Evolutionary conservation across 768 basidiomycete genomes (phyloP).

Genomic region (Mycena olivaceomarginata): DNA sequence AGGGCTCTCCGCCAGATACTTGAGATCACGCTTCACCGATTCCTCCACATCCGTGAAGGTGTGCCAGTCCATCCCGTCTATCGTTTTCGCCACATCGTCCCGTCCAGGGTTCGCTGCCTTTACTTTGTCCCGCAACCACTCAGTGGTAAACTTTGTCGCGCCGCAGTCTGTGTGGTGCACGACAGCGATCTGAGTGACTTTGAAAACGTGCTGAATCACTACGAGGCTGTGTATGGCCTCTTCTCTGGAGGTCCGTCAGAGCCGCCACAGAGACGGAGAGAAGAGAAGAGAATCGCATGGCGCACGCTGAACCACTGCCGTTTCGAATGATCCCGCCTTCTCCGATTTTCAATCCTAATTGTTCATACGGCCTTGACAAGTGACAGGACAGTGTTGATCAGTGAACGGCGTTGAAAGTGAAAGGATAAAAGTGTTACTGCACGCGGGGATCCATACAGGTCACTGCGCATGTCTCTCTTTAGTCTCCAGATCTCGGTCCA

Average conservation of each 20-base stretch:
- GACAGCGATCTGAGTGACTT: slow-evolving; percentile 66
- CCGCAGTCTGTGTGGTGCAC: slow-evolving; percentile 76
- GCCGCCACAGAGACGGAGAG: neutral
- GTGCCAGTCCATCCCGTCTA: slow-evolving; percentile 65
- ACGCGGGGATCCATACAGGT: slow-evolving; percentile 76
- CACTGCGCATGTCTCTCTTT: slow-evolving; percentile 49
- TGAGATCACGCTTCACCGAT: slow-evolving; percentile 65
- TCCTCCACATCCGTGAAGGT: slow-evolving; percentile 62
- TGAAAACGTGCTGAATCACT: slow-evolving; percentile 72
- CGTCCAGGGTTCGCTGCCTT: slow-evolving; percentile 51
- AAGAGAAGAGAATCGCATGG: slow-evolving; percentile 21
- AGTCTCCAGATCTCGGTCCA: neutral
- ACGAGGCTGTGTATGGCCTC: slow-evolving; percentile 71
- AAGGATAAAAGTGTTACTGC: slow-evolving; percentile 54
- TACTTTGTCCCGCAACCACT: slow-evolving; percentile 59
- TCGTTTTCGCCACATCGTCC: slow-evolving; percentile 47
- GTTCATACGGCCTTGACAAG: slow-evolving; percentile 60
- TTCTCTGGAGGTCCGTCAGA: slow-evolving; percentile 50
- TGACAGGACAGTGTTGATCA: neutral
- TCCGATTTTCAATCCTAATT: slow-evolving; percentile 68
- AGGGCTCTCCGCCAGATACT: slow-evolving; percentile 63
- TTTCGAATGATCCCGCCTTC: slow-evolving; percentile 74
- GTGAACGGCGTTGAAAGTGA: neutral
- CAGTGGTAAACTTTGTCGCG: slow-evolving; percentile 68
- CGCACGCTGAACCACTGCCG: slow-evolving; percentile 69